Evolutionary conservation across 2,329 filamentous ascomycete species (phyloP).

Genomic region (Aspergillus fructus): DNA sequence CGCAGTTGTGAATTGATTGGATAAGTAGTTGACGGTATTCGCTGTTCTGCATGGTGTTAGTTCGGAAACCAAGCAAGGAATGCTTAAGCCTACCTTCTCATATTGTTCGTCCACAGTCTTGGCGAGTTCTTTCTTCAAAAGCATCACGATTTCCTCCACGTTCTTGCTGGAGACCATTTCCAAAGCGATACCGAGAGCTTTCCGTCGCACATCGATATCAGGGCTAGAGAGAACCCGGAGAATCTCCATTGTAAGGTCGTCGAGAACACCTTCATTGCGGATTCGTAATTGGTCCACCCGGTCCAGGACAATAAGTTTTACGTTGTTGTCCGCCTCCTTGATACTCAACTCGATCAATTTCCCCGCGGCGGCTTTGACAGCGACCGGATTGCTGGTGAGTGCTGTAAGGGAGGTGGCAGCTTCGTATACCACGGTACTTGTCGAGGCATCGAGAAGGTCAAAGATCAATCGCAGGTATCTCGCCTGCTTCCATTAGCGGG

Average conservation of each 20-base stretch:
- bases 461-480: slow-evolving; percentile 93
- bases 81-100: slow-evolving; percentile 64
- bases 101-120: slow-evolving; percentile 99
- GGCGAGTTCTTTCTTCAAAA: slow-evolving; percentile 94
- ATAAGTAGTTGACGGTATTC: slow-evolving; percentile 95
- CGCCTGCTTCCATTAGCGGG: slow-evolving; percentile 55
- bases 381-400: slow-evolving; percentile 92
- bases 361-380: slow-evolving; percentile 90
- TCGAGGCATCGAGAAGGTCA: slow-evolving; percentile 86
- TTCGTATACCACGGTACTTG: slow-evolving; percentile 96
- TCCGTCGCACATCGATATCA: slow-evolving; percentile 91
- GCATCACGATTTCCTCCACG: slow-evolving; percentile 91
- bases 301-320: slow-evolving; percentile 96
- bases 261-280: slow-evolving; percentile 85
- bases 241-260: slow-evolving; percentile 96
- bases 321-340: slow-evolving; percentile 98
- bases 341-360: slow-evolving; percentile 98
- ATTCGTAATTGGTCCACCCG: slow-evolving; percentile 83
- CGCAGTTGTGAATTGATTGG: slow-evolving; percentile 95
- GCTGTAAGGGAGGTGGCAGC: slow-evolving; percentile 92
- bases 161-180: slow-evolving; percentile 99
- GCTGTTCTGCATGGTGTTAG: slow-evolving; percentile 59
- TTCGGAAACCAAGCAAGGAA: background rate
- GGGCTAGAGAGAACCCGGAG: slow-evolving; percentile 91
- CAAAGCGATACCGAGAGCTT: slow-evolving; percentile 83